Conservation (phyloP, 768 basidiomycete genomes). For the Lentinula lateritia region DNA sequence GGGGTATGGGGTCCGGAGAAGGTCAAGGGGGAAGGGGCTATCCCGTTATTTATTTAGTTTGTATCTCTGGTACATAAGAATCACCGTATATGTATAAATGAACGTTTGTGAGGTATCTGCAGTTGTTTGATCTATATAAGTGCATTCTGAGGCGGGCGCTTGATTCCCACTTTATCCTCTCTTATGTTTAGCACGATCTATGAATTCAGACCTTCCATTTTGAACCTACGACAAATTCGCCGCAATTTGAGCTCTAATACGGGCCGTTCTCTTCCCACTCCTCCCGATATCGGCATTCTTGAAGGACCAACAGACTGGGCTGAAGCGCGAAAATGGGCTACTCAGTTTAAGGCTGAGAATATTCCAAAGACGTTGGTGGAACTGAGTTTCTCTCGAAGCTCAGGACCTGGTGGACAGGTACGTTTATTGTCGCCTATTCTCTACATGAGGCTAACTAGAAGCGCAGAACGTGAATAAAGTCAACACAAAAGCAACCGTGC, state of each 20-base stretch:
- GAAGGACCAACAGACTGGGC: slow-evolving; percentile 34
- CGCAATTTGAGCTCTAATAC: neutral
- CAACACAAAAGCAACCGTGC: slow-evolving; percentile 73
- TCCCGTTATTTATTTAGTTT: slow-evolving; percentile 6
- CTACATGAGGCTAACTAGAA: neutral
- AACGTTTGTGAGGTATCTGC: no score
- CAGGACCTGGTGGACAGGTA: slow-evolving; percentile 84
- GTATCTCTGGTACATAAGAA: neutral
- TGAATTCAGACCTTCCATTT: no score
- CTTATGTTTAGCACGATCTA: neutral
- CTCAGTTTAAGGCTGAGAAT: slow-evolving; percentile 34
- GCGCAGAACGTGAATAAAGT: slow-evolving; percentile 84
- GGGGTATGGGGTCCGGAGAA: slow-evolving; percentile 60
- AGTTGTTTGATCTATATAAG: no score
- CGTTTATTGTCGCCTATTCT: slow-evolving; percentile 6
- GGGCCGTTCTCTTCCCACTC: slow-evolving; percentile 25
- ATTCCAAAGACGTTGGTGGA: slow-evolving; percentile 54
- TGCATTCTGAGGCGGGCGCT: no score
- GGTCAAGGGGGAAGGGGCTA: slow-evolving; percentile 15
- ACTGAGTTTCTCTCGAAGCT: slow-evolving; percentile 69
- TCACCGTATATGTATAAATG: neutral
- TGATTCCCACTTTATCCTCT: no score
- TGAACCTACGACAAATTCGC: neutral
- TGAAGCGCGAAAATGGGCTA: slow-evolving; percentile 52
- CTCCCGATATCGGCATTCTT: slow-evolving; percentile 35